Conservation (phyloP, 495 filamentous ascomycete species). For the Apodospora peruviana region DNA sequence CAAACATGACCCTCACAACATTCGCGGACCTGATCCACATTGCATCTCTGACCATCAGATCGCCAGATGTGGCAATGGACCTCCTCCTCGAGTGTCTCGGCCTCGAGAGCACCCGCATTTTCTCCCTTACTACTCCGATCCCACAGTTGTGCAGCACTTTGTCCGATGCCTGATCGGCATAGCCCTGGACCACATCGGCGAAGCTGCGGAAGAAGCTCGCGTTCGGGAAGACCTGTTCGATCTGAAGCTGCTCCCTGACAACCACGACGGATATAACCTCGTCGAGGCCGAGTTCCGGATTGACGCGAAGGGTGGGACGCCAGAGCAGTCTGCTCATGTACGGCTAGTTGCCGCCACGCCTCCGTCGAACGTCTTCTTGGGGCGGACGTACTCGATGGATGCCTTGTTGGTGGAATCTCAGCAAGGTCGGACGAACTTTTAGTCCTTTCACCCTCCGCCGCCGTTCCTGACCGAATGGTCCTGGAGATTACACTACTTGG, state of each 20-base stretch:
- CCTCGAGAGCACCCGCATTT: slow-evolving; percentile 28
- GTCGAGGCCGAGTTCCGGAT: slow-evolving; percentile 35
- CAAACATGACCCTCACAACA: slow-evolving; percentile 18
- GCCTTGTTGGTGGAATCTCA: slow-evolving; percentile 32
- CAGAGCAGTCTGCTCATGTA: slow-evolving; percentile 34
- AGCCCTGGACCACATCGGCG: slow-evolving; percentile 46
- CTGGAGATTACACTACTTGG: slow-evolving; percentile 39
- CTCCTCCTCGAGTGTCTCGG: slow-evolving; percentile 41
- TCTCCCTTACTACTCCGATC: slow-evolving; percentile 30
- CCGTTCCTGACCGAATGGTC: slow-evolving; percentile 34
- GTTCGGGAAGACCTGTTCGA: slow-evolving; percentile 25
- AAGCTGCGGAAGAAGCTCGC: slow-evolving; percentile 26
- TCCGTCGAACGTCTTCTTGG: slow-evolving; percentile 29
- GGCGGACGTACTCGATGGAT: slow-evolving; percentile 31
- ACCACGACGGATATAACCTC: slow-evolving; percentile 15
- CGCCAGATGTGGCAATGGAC: slow-evolving; percentile 36
- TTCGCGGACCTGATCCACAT: slow-evolving; percentile 33
- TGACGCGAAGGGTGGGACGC: slow-evolving; percentile 30
- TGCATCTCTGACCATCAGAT: slow-evolving; percentile 35
- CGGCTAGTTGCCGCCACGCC: slow-evolving; percentile 30
- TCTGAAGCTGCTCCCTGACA: slow-evolving; percentile 16
- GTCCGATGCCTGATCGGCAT: slow-evolving; percentile 37
- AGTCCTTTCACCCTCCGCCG: slow-evolving; percentile 39
- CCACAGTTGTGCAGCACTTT: slow-evolving; percentile 25
- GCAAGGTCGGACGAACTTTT: slow-evolving; percentile 32